Evolutionary conservation across 176 grass and related monocot species (phyloP), one percentile per base, ranked within the genome.

Genomic region (Oryza glaberrima): DNA sequence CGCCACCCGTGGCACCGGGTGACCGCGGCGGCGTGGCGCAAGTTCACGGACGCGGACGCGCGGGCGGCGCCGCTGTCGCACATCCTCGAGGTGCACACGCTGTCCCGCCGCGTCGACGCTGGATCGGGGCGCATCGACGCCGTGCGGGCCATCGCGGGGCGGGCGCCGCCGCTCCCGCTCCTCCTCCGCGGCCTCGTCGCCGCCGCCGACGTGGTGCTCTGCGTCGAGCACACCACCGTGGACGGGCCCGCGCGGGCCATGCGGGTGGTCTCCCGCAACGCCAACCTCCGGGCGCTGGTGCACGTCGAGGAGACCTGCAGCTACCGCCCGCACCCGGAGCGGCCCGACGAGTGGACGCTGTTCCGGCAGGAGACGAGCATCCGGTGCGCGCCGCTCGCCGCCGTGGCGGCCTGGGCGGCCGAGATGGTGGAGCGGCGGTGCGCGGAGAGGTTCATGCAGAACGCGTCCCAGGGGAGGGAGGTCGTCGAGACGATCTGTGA

Each of bases 1-100:
- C 87, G 41, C 7, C 91, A 97, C 76, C 91, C 91, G 7, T 97
- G 94, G 91, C 87, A 94, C 80, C 94, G 91, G 16, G 91, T 97
- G 4, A 97, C 89, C 19, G 81, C 91, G 2, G 94, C 91, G 16
- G 91, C 81, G 63, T 94, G 89, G 91, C 94, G 89, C 85, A 94
- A 90, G 88, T 94, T 88, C 94, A 94, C 91, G 22, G 91, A 94
- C 81, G 87, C 91, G 10, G 76, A 63, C 4, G 69, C 94, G 43
- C 63, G 75, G 20, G 64, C 66, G 13, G 49, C 38, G 3, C 1
- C 78, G 44, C 85, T 91, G 34, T 79, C 85, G 15, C 85, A 94
- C 84, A 83, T 94, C 82, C 32, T 90, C 60, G 89, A 94, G 43
- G 89, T 96, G 8, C 83, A 96, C 65, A 96, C 94, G 25, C 91